These are phyloP conservation scores for Rhododendron ferrugineum DNA, from an alignment of 148 eudicot species.

Conservation along the genomic window DNA sequence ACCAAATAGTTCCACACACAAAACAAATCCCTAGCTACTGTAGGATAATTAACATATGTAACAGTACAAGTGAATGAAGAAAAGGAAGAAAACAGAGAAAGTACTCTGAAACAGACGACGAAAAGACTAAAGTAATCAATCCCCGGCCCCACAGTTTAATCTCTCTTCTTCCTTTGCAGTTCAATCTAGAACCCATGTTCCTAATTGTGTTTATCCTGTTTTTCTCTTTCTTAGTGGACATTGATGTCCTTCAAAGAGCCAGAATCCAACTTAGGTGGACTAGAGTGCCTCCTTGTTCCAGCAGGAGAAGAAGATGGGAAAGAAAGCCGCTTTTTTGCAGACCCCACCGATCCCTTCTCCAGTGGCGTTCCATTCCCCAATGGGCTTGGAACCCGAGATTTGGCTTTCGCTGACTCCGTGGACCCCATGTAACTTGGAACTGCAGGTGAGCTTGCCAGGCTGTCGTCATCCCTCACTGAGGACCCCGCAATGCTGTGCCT, in stretches of 20 bases:
- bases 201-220: neutral
- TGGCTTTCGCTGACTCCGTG: constrained; percentile 49
- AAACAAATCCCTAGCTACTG: neutral
- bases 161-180: neutral
- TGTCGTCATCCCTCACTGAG: constrained; percentile 70
- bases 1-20: neutral
- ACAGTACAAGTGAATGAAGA: neutral
- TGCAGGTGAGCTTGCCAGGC: constrained; percentile 55
- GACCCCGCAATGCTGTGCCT: constrained; percentile 86
- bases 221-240: constrained; percentile 7
- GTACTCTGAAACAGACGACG: neutral
- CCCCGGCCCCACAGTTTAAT: neutral
- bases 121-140: neutral
- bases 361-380: constrained; percentile 30
- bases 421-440: constrained; percentile 63
- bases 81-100: neutral
- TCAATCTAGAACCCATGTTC: neutral
- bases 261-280: constrained; percentile 41
- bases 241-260: constrained; percentile 12
- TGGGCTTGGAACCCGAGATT: constrained; percentile 48
- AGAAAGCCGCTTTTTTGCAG: constrained; percentile 66
- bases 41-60: neutral
- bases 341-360: constrained; percentile 35
- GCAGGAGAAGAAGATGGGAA: constrained; percentile 50
- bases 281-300: constrained; percentile 58